Base-by-base conservation (phyloP, 1,284 basidiomycete species). In the Blastosporella zonata region DNA sequence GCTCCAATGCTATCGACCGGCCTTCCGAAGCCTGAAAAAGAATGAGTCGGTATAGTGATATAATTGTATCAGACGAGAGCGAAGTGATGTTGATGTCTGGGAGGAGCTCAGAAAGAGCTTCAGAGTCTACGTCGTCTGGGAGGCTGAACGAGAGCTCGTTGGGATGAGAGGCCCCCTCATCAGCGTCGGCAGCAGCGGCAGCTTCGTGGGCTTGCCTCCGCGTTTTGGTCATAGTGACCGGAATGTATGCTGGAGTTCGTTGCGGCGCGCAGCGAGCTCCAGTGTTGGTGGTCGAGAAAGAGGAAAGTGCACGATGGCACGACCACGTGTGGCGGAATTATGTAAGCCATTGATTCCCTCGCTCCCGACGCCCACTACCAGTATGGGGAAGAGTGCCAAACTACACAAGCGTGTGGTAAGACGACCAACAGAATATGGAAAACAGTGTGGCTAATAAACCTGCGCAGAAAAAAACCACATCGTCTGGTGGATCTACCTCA, bases 31-130 rank as follows among this genome's bases (percentile, higher is more conserved):
- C 70, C 53, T 87, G 82, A 1, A 72, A 69, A 8, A 83, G 62
- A n/a, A 90, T 59, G 13, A 81, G 64, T 42, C 79, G 71, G 63
- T 88, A 90, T 0, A 90, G 60, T 1, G 74, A 62, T 2, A 84
- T 57, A 46, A 90, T 72, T 5, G 72, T 71, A 2, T 87, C 83
- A 4, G 78, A 65, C 5, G 79, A 74, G 0, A 82, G 80, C 6
- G 73, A 67, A 15, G 77, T 66, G 37, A 88, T 64, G 34, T 78
- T 71, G n/a, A 71, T 67, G 36, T 81, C 54, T 65, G 88, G 56
- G 70, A 77, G 67, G 29, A 87, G 64, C 53, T 65, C 67, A 6
- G 77, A 68, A 31, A 90, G 72, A 5, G 69, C 65, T 43, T 82
- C 79, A 23, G 78, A 53, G 67, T 87, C 81, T 55, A 90, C 62